A percentile compares a stretch with the other conserved stretches of the same genome.
Conservation (phyloP, 805 yeast species). For the Saccharomyces paradoxus region DNA sequence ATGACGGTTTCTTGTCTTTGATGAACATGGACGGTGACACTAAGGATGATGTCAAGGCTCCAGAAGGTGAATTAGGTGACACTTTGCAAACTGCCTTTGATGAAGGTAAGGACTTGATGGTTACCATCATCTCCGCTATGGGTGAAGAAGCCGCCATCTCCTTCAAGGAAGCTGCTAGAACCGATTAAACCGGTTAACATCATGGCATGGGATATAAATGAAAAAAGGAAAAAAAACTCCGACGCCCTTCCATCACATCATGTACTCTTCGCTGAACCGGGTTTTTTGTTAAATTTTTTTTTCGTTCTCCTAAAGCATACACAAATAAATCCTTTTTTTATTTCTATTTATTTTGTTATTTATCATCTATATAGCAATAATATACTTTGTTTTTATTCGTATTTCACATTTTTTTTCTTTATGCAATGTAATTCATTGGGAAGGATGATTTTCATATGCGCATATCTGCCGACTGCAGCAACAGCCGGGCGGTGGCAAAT, state of each 20-base stretch:
- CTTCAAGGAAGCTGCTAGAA: conserved; percentile 93
- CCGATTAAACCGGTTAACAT: conserved; percentile 15
- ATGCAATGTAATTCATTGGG: neutral
- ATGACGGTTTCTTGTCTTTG: conserved; percentile 91
- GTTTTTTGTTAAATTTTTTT: neutral
- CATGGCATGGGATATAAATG: neutral
- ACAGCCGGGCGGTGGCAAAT: neutral
- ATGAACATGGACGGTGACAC: conserved; percentile 95
- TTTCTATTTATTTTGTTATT: neutral
- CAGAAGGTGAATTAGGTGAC: conserved; percentile 96
- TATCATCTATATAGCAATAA: neutral
- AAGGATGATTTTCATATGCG: neutral
- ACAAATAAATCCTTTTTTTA: neutral
- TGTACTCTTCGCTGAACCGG: neutral
- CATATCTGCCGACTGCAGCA: neutral
- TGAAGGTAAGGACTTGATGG: conserved; percentile 92
- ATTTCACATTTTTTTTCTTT: neutral
- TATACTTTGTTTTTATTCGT: neutral
- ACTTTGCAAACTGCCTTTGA: conserved; percentile 84
- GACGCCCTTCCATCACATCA: neutral
- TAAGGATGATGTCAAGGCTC: conserved; percentile 95
- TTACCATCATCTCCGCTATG: conserved; percentile 95
- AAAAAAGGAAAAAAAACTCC: neutral
- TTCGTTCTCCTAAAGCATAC: neutral
- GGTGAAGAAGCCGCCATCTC: conserved; percentile 98